Evolutionary conservation across 495 filamentous ascomycete species (phyloP).

Genomic region (Neurospora sp.): DNA sequence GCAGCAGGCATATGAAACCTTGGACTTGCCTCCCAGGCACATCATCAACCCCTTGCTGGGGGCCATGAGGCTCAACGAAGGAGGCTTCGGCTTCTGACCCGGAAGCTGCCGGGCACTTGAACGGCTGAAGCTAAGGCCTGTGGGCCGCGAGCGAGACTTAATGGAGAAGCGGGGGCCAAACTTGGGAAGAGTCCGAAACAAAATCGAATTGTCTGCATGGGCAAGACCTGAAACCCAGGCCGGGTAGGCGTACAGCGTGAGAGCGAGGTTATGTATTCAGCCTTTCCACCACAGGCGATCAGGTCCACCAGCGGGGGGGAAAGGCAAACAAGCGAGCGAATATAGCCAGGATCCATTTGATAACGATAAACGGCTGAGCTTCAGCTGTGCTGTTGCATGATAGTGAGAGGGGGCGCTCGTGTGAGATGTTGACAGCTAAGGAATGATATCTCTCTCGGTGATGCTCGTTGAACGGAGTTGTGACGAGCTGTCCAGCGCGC

Average conservation of each 20-base stretch:
- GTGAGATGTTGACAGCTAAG: neutral
- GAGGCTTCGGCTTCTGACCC: neutral
- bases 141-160: neutral
- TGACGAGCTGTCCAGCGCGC: neutral
- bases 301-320: neutral
- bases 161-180: neutral
- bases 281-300: neutral
- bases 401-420: neutral
- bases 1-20: neutral
- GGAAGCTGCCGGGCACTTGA: neutral
- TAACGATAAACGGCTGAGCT: neutral
- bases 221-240: neutral
- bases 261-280: neutral
- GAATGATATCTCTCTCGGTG: neutral
- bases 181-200: neutral
- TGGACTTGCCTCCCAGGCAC: neutral
- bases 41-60: neutral
- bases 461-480: neutral
- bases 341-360: neutral
- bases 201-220: neutral
- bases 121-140: neutral
- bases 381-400: neutral
- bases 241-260: neutral
- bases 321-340: neutral
- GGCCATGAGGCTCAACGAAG: neutral